Evolutionary conservation across 345 rosid genomes (phyloP), one percentile per base, ranked within the genome.

Genomic region (Salix arbutifolia): DNA sequence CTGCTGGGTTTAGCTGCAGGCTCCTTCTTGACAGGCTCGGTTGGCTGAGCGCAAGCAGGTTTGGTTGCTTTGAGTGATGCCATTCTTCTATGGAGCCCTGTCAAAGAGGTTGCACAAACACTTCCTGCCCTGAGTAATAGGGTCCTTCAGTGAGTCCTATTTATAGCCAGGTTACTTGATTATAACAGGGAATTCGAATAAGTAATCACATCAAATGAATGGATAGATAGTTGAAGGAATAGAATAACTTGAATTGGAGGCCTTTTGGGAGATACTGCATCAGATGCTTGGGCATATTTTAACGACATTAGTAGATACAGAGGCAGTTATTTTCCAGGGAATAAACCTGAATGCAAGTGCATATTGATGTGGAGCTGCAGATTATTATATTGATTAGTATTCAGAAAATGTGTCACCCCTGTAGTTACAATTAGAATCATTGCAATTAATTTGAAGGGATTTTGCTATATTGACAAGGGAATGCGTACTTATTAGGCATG

Each of bases 51-150:
- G 33, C 79, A 79, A 65, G 44, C 80, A n/a, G 91, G 87, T 81
- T 89, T 89, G 75, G 78, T 89, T 66, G 85, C 79, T 78, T 88
- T 88, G 69, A 81, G 11, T 62, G 91, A 90, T 77, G 93, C 87
- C 93, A 90, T 84, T 52, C 21, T 67, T 23, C 26, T 23, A 61
- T 14, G 44, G 42, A 35, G 18, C 65, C 69, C 61, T 52, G 21
- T 50, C 48, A 35, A 46, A n/a, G 25, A 42, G 33, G 35, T 23
- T 65, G 68, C 38, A 65, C 38, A 50, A 50, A 65, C 60, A 42
- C n/a, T 75, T 44, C 69, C 66, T 61, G 69, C 75, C 42, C 68
- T 79, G 38, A 3, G 38, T 35, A 11, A 11, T 23, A 4, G 50
- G 10, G 8, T 21, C 25, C 28, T 67, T 31, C 46, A 58, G 28